Evolutionary conservation across 345 rosid species (phyloP).

Genomic region (Salix caprea): DNA sequence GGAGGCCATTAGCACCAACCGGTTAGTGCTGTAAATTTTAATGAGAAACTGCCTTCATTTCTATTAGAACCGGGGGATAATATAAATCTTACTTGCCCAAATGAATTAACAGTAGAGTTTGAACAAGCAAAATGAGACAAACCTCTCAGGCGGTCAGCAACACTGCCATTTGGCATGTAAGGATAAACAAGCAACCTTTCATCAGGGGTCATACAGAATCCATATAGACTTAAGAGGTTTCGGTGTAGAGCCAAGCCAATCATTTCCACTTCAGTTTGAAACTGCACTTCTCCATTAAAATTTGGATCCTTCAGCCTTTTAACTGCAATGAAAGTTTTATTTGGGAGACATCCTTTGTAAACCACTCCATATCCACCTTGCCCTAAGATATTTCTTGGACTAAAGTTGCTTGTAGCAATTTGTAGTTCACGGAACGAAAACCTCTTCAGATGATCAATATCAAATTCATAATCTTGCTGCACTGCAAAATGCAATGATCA

Average conservation of each 20-base stretch:
- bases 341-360: conserved; percentile 80
- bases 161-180: conserved; percentile 94
- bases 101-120: background rate
- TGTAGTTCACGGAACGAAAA: conserved; percentile 81
- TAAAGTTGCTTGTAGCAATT: conserved; percentile 70
- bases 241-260: conserved; percentile 93
- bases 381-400: conserved; percentile 71
- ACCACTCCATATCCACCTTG: conserved; percentile 98
- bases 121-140: conserved; percentile 10
- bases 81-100: background rate
- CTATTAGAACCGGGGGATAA: background rate
- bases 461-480: conserved; percentile 86
- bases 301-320: conserved; percentile 92
- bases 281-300: conserved; percentile 85
- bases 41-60: background rate
- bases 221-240: conserved; percentile 77
- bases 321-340: conserved; percentile 71
- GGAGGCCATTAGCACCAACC: too few species aligned
- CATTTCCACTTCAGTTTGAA: conserved; percentile 97
- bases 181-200: conserved; percentile 95
- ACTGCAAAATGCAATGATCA: conserved; percentile 37
- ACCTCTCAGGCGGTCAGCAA: conserved; percentile 91
- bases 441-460: conserved; percentile 79
- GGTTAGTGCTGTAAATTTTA: background rate
- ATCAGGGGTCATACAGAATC: conserved; percentile 78